These are phyloP conservation scores for Podospora pseudopauciseta DNA, from an alignment of 495 filamentous ascomycete genomes.

Conservation along the genomic window DNA sequence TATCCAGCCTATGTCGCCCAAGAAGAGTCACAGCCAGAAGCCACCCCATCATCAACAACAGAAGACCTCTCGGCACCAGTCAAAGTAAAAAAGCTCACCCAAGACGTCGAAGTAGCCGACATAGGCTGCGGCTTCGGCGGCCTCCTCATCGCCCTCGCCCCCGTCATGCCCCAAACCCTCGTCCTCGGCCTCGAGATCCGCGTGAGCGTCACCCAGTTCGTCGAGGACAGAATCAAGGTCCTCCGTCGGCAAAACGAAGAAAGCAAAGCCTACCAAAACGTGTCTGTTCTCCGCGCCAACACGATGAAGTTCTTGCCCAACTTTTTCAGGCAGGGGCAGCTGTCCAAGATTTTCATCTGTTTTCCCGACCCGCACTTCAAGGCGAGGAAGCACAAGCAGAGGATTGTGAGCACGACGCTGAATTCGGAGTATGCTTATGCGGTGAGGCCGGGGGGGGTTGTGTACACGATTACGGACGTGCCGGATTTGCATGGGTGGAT, in stretches of 20 bases:
- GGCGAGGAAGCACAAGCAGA: conserved; percentile 89
- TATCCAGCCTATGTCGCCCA: conserved; percentile 65
- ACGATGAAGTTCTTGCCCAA: conserved; percentile 98
- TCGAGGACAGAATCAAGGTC: conserved; percentile 78
- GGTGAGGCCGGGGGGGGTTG: conserved; percentile 71
- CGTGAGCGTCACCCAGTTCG: conserved; percentile 79
- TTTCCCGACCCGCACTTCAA: conserved; percentile 99
- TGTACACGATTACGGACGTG: conserved; percentile 97
- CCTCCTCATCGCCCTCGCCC: conserved; percentile 79
- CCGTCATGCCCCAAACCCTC: conserved; percentile 73
- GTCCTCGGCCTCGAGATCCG: conserved; percentile 85
- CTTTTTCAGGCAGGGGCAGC: conserved; percentile 74
- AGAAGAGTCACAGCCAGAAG: conserved; percentile 8
- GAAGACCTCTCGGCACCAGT: conserved; percentile 14
- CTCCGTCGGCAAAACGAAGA: conserved; percentile 64
- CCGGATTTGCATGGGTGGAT: conserved; percentile 93
- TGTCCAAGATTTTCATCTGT: conserved; percentile 91
- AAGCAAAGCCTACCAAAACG: conserved; percentile 71
- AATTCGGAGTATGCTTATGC: conserved; percentile 93
- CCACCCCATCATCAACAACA: conserved; percentile 18
- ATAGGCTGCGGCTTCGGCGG: conserved; percentile 97
- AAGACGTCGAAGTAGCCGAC: conserved; percentile 87
- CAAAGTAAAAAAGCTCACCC: conserved; percentile 46
- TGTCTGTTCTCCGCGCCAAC: conserved; percentile 81
- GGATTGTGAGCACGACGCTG: conserved; percentile 84